Evolutionary conservation across 2,329 filamentous ascomycete genomes (phyloP), one percentile per base, ranked within the genome.

Genomic region (Pseudopithomyces maydicus): DNA sequence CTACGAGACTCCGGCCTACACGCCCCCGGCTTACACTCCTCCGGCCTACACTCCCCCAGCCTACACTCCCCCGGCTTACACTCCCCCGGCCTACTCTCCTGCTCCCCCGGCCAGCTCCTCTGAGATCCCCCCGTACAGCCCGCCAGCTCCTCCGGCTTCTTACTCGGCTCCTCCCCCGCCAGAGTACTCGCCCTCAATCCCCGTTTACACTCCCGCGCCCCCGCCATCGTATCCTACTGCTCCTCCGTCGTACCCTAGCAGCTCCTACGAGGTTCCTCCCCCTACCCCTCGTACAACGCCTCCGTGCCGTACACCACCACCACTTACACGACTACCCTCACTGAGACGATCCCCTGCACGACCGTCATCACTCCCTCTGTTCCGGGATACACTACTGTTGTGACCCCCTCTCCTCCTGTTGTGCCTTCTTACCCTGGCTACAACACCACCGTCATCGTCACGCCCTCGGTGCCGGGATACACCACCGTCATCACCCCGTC

Each of bases 251-350:
- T 45, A 50, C 3, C 29, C 45, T 35, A 48, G 47, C 54, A 56
- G 41, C 54, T 39, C 47, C 12, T 20, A 8, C 17, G 26, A 7
- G 3, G 22, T 38, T 36, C 44, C 52, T 14, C 51, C 51, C 14
- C 42, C 43, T 47, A 43, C 22, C 39, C 29, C 41, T 48, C 45
- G 32, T 38, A 48, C 45, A 52, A 43, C 32, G 46, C 53, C 19
- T 32, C 53, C 14, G 17, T 26, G 53, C 52, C 62, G 20, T 56
- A 59, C 45, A 61, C 55, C 35, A 29, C 51, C 29, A 56, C 54
- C 45, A 44, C 52, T 36, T 45, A 46, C 47, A 32, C 53, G 43
- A 56, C 55, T 17, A 53, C 53, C 8, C 26, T 38, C 23, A 62
- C 57, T 20, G 22, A 29, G 22, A 41, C 22, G 8, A 29, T 50